phyloP scores from a whole-genome alignment of 306 rosid genomes.

The Adenanthera pavonina region DNA sequence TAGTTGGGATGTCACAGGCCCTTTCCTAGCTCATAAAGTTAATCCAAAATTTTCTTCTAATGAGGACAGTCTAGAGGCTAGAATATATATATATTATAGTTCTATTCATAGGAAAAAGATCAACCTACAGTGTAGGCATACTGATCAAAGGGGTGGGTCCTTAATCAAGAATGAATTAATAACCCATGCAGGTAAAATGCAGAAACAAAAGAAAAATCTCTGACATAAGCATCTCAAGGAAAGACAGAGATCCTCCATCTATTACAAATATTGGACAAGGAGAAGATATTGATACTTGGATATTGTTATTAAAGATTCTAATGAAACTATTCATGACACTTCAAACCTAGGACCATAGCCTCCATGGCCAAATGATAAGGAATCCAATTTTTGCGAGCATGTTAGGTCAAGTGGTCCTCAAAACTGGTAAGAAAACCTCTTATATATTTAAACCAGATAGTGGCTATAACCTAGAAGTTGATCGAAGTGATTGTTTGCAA shows the following conservation, averaged over 20 bases:
- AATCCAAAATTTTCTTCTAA: background rate
- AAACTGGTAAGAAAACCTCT: slow-evolving; percentile 7
- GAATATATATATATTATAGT: background rate
- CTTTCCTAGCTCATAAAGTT: background rate
- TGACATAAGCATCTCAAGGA: background rate
- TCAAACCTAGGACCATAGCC: background rate
- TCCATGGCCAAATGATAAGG: background rate
- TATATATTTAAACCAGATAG: slow-evolving; percentile 13
- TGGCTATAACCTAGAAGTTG: slow-evolving; percentile 7
- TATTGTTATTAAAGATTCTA: background rate
- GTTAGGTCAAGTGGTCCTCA: background rate
- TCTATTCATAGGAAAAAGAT: slow-evolving; percentile 7
- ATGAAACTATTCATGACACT: background rate
- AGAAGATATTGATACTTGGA: background rate
- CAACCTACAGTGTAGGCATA: background rate
- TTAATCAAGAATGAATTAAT: background rate
- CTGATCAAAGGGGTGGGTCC: slow-evolving; percentile 18
- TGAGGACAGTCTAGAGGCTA: background rate
- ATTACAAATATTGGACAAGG: background rate
- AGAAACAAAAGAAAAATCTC: slow-evolving; percentile 1
- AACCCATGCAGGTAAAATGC: background rate
- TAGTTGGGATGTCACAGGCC: background rate
- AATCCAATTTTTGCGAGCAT: background rate
- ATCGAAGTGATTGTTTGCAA: slow-evolving; percentile 6
- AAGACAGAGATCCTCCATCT: background rate